These are phyloP conservation scores for Wickerhamomyces bisporus DNA, from an alignment of 805 yeast genomes.

Conservation along the genomic window DNA sequence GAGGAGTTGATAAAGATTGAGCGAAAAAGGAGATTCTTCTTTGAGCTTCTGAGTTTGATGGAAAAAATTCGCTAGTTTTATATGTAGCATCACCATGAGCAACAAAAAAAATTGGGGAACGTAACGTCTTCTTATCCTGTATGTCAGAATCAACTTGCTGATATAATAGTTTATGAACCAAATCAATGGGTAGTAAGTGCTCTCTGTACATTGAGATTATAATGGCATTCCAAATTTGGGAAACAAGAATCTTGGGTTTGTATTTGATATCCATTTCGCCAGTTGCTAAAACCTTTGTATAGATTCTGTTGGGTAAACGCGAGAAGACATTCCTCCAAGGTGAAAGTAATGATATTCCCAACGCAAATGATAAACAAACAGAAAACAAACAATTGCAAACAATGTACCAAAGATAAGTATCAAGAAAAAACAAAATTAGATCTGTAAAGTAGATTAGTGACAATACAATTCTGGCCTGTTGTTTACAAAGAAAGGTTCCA, in stretches of 20 bases:
- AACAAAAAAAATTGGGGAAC: constrained; percentile 74
- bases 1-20: constrained; percentile 81
- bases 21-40: constrained; percentile 85
- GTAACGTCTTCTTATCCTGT: constrained; percentile 39
- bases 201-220: constrained; percentile 78
- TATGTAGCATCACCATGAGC: constrained; percentile 77
- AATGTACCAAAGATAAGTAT: constrained; percentile 83
- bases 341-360: constrained; percentile 80
- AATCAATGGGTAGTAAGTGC: constrained; percentile 69
- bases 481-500: constrained; percentile 47
- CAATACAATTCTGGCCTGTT: constrained; percentile 55
- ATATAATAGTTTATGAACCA: constrained; percentile 61
- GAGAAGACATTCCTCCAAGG: constrained; percentile 84
- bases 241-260: constrained; percentile 50
- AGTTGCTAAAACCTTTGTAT: constrained; percentile 53
- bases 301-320: constrained; percentile 69
- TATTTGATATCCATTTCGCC: constrained; percentile 33
- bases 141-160: constrained; percentile 28
- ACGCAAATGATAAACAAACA: constrained; percentile 61
- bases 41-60: constrained; percentile 67
- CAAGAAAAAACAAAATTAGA: constrained; percentile 66
- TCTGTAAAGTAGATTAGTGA: constrained; percentile 54
- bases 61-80: constrained; percentile 54
- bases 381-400: constrained; percentile 74
- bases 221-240: constrained; percentile 83